Evolutionary conservation across 495 filamentous ascomycete species (phyloP).

Genomic region (Penicillium pancosmium): DNA sequence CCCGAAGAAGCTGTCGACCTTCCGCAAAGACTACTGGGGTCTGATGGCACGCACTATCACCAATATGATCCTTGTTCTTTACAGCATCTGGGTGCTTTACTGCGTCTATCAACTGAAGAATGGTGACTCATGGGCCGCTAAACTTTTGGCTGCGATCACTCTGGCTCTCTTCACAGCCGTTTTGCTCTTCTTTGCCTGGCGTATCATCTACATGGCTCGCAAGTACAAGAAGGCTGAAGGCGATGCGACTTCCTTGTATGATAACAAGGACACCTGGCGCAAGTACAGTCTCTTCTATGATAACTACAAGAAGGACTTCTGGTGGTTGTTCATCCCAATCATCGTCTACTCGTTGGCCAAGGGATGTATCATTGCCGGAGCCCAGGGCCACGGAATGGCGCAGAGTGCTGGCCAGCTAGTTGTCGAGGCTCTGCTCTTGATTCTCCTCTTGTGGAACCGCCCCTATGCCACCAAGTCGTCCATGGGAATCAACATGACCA

Average conservation of each 20-base stretch:
- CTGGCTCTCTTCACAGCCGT: slow-evolving; percentile 77
- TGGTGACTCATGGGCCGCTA: slow-evolving; percentile 96
- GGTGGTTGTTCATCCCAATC: slow-evolving; percentile 93
- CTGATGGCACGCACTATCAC: slow-evolving; percentile 86
- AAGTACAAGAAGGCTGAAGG: slow-evolving; percentile 74
- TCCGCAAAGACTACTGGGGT: slow-evolving; percentile 96
- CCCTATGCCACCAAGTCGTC: slow-evolving; percentile 84
- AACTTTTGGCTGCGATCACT: slow-evolving; percentile 80
- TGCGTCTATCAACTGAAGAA: slow-evolving; percentile 93
- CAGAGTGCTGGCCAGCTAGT: slow-evolving; percentile 80
- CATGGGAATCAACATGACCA: slow-evolving; percentile 91
- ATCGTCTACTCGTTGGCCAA: slow-evolving; percentile 94
- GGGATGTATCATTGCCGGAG: slow-evolving; percentile 83
- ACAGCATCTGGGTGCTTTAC: slow-evolving; percentile 94
- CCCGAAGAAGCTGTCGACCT: slow-evolving; percentile 75
- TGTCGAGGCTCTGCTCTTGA: slow-evolving; percentile 72
- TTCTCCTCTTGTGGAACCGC: slow-evolving; percentile 77
- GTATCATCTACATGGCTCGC: slow-evolving; percentile 78
- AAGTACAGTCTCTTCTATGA: slow-evolving; percentile 99
- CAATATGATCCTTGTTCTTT: slow-evolving; percentile 87
- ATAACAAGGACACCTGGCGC: slow-evolving; percentile 87
- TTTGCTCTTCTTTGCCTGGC: slow-evolving; percentile 75
- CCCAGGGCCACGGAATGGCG: slow-evolving; percentile 80
- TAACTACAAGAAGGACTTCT: slow-evolving; percentile 86
- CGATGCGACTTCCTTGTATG: slow-evolving; percentile 73